Evolutionary conservation across 139 green algal genomes (phyloP).

Genomic region (Penium margaritaceum): DNA sequence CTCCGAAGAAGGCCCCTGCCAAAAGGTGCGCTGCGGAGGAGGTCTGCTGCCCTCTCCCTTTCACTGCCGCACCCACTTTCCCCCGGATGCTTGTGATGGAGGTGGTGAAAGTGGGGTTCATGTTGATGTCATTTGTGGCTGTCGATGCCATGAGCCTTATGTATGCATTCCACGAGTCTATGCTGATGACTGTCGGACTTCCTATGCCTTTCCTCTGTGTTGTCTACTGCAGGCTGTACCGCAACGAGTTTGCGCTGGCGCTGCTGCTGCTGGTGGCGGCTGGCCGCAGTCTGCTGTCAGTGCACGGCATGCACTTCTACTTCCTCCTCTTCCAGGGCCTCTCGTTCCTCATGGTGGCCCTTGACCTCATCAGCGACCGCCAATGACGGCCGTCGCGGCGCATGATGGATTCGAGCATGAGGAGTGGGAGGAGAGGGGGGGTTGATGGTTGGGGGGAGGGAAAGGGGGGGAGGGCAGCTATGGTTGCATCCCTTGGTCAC

Average conservation of each 20-base stretch:
- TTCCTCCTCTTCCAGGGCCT: conserved; percentile 42
- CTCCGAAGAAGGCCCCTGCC: too few species aligned
- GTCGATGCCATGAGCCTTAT: neutral
- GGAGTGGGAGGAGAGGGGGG: too few species aligned
- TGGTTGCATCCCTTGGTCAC: too few species aligned
- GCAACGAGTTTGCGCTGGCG: conserved; percentile 35
- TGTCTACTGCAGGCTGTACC: conserved; percentile 29
- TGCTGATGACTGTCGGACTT: too few species aligned
- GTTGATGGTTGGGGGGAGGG: too few species aligned
- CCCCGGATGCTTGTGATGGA: neutral
- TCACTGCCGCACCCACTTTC: neutral
- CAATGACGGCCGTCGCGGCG: neutral
- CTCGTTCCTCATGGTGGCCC: conserved; percentile 27
- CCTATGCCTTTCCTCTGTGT: neutral
- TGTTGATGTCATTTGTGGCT: neutral
- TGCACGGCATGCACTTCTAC: conserved; percentile 42
- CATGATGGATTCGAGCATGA: too few species aligned
- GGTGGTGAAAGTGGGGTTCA: too few species aligned
- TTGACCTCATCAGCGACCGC: conserved; percentile 26
- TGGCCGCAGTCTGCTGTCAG: conserved; percentile 15
- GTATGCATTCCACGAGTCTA: too few species aligned
- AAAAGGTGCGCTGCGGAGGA: too few species aligned
- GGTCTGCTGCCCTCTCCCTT: neutral
- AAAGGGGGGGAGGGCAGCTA: too few species aligned
- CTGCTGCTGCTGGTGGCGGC: conserved; percentile 33